A percentile compares a stretch with the other conserved stretches of the same genome.
Evolutionary conservation across 192 early-diverging fungal species (phyloP).

Genomic region (Dispira parvispora): DNA sequence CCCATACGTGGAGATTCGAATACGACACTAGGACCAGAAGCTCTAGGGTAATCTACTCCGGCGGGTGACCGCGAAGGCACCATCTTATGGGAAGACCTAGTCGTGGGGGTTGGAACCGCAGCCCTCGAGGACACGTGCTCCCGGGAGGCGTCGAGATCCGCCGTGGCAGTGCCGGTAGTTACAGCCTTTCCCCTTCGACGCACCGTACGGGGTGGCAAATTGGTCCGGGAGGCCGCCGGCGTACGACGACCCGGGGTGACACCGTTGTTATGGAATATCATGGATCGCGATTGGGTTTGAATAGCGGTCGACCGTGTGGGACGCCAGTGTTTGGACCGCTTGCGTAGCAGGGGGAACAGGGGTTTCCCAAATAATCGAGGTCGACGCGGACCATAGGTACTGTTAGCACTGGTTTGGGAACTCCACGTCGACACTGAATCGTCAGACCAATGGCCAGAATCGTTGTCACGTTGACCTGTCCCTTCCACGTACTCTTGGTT

Average conservation of each 20-base stretch:
- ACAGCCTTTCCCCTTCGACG: neutral
- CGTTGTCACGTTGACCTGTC: neutral
- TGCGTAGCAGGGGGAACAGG: constrained; percentile 1
- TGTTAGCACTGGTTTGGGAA: constrained; percentile 10
- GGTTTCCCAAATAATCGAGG: constrained; percentile 7
- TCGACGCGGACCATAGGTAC: neutral
- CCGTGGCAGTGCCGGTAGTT: no score
- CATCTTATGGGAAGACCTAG: no score
- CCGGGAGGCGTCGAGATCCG: no score
- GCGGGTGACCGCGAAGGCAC: no score
- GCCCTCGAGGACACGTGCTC: no score
- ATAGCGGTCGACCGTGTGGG: constrained; percentile 3
- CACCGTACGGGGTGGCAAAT: neutral
- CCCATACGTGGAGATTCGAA: no score
- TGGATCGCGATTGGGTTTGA: constrained; percentile 6
- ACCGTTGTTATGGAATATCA: no score
- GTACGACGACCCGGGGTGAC: no score
- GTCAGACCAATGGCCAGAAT: neutral
- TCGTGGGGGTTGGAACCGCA: no score
- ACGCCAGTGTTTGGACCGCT: constrained; percentile 4
- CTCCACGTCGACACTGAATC: neutral
- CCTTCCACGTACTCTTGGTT: neutral
- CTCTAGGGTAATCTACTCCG: no score
- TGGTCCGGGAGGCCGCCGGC: neutral
- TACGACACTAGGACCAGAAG: no score